A percentile compares a stretch with the other conserved stretches of the same genome.
Conservation (phyloP, 208 protist genomes). For the Acanthamoeba sp. region DNA sequence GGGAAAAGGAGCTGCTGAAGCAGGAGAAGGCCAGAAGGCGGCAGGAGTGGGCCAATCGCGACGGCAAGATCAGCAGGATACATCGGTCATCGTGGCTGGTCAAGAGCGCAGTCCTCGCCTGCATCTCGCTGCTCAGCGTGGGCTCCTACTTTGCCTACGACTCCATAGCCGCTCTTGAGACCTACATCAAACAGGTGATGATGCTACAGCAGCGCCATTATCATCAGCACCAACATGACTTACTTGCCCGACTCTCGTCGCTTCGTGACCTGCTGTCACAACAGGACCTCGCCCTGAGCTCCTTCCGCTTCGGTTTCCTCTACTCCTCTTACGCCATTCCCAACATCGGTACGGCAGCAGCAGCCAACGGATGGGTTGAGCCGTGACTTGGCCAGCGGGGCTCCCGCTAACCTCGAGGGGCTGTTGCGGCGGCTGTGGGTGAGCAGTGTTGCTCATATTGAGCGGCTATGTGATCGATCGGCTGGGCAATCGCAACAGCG, state of each 20-base stretch:
- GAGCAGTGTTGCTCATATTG: background rate
- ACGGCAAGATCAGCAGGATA: background rate
- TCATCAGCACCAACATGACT: no score
- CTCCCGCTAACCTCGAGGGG: no score
- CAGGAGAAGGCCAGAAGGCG: background rate
- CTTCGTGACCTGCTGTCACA: no score
- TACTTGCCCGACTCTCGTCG: no score
- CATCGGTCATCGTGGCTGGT: background rate
- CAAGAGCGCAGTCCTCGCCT: background rate
- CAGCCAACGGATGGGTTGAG: no score
- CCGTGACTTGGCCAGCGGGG: no score
- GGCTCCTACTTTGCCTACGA: background rate
- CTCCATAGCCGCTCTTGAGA: background rate
- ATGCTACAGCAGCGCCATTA: no score
- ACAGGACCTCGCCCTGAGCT: background rate
- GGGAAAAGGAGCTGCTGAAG: background rate
- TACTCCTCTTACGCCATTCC: constrained; percentile 4
- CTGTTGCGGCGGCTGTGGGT: no score
- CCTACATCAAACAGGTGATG: background rate
- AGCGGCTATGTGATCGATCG: constrained; percentile 5
- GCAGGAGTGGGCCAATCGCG: background rate
- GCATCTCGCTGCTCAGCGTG: background rate
- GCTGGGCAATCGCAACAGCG: constrained; percentile 4
- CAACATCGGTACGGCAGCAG: constrained; percentile 15
- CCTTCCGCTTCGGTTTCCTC: background rate